Base-by-base conservation (phyloP, 2,329 filamentous ascomycete species). In the Aplosporella prunicola region DNA sequence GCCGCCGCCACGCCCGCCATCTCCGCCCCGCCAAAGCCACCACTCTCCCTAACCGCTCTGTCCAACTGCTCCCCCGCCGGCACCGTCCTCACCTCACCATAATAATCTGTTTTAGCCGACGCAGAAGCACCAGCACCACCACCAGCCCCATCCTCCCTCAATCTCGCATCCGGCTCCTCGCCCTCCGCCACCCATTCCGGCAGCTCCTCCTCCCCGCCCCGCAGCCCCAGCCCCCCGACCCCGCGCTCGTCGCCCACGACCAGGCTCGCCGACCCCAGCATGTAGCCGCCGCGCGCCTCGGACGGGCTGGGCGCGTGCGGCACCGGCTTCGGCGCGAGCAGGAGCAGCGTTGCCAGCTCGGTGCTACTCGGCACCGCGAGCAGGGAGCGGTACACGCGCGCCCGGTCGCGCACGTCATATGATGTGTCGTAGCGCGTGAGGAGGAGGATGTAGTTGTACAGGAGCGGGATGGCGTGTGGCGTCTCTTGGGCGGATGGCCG, bases 361-460 rank as follows among this genome's bases (percentile, higher is more conserved):
- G 78, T 82, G 6, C 74, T 76, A 2, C 71, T 68, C 1, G 88
- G 85, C 4, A 83, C 78, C 4, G 77, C 72, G 2, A 98, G 74
- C 1, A 98, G 75, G 1, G 87, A 74, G 45, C 83, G 86, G 64
- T 93, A 96, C 43, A 95, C 74, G 20, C 91, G 78, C 2, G 88
- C 80, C 16, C 91, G 82, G 56, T 96, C 91, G 45, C 91, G 85
- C 3, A 98, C 76, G 53, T 96, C 88, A 60, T 93, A 98, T 1
- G 88, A 95, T 0, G 80, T 85, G 51, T 96, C 91, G 58, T 96
- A 98, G 43, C 91, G 78, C 20, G 84, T 84, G 1, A 98, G 74
- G 1, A 89, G 72, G 18, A 93, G 69, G 15, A 84, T 76, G 51
- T 98, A 93, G 20, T 81, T 75, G 79, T 87, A 98, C 2, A 98